Base-by-base conservation (phyloP, 305 asterid genomes). In the Rubia tinctorum region DNA sequence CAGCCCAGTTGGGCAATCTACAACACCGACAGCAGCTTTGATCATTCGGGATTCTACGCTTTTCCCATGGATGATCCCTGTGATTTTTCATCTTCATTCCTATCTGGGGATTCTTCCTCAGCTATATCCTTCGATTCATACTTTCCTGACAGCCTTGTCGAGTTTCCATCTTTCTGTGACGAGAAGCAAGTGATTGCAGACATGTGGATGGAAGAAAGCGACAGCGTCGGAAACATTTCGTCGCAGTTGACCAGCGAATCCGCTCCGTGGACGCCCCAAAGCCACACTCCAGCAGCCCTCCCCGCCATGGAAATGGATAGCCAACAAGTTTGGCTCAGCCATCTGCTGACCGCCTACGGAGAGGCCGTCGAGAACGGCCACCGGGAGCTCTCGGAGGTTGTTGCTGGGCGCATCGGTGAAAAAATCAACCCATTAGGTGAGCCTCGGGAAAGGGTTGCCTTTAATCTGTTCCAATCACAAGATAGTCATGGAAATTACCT, bases 281-380 rank as follows among this genome's bases (percentile, higher is more conserved):
- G 84, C 71, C 86, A 89, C 18, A 76, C 77, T 7, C 69, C 81
- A 66, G 80, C 87, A 7, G 23, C 53, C 15, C 67, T 84, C 63
- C 88, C 84, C 69, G 0, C 59, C 56, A 71, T 73, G 79, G 84
- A 82, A 75, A 71, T 77, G 34, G 88, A 88, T 69, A 78, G 68
- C 14, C 84, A 85, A 6, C 85, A 84, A 64, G 61, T 78, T 49
- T 64, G 69, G 43, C 85, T 88, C 3, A 78, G 67, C 34, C 96
- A 90, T 79, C 85, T 90, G 2, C 75, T 87, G 6, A 75, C 49
- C 74, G 97, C 90, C 14, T 87, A 88, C 45, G 92, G 85, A 25
- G 98, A 90, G 75, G 90, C 97, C 17, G 71, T 56, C 71, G 86
- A 82, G 76, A 85, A 87, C 66, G 88, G 87, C 27, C 85, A 86